Conservation (phyloP, 2,329 filamentous ascomycete genomes). For the Paracoccidioides lutzii region DNA sequence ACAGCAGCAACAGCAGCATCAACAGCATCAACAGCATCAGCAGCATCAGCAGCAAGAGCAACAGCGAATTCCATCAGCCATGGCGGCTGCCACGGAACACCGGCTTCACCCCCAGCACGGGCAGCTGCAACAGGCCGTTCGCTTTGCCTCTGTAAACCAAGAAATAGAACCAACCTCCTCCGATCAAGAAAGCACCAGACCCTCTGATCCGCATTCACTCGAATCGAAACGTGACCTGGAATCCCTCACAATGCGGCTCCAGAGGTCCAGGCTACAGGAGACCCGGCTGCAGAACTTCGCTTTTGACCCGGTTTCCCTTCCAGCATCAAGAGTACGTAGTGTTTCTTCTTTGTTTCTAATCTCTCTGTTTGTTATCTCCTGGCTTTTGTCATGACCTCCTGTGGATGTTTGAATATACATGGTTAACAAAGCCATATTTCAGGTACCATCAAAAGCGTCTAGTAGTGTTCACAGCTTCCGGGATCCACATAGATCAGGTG, state of each 20-base stretch:
- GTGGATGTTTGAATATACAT: neutral
- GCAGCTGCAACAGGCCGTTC: constrained; percentile 40
- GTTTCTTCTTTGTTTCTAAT: constrained; percentile 4
- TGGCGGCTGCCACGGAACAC: constrained; percentile 15
- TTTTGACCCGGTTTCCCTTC: constrained; percentile 83
- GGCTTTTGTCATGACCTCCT: too few species aligned
- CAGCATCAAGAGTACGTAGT: constrained; percentile 36
- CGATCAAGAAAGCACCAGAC: constrained; percentile 16
- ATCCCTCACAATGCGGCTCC: constrained; percentile 58
- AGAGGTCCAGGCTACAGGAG: constrained; percentile 65
- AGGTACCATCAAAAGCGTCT: constrained; percentile 41
- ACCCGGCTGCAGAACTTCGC: constrained; percentile 72
- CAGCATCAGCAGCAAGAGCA: constrained; percentile 1
- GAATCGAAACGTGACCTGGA: constrained; percentile 52
- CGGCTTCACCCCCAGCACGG: constrained; percentile 16
- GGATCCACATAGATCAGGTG: constrained; percentile 48
- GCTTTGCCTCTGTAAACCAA: constrained; percentile 58
- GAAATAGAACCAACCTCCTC: constrained; percentile 47
- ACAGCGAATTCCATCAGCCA: constrained; percentile 14
- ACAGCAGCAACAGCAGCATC: constrained; percentile 16
- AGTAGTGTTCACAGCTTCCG: constrained; percentile 44
- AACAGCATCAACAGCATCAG: neutral
- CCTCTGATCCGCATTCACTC: constrained; percentile 2
- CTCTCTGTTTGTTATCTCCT: neutral
- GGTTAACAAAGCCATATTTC: constrained; percentile 5